Evolutionary conservation across 495 filamentous ascomycete genomes (phyloP), one percentile per base, ranked within the genome.

Genomic region (Parmelia sp.): DNA sequence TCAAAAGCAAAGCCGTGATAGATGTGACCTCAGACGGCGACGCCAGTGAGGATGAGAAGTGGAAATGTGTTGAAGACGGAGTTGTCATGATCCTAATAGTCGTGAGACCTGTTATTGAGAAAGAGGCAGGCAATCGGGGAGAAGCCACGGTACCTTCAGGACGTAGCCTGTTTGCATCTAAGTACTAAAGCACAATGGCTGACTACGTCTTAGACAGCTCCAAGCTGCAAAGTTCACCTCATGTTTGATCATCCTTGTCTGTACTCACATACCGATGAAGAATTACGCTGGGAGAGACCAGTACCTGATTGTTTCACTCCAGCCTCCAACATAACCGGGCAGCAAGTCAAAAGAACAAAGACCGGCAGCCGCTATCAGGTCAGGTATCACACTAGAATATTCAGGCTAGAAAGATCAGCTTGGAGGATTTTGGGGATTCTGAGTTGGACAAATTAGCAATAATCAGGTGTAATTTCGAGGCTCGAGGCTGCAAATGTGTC

Each of bases 241-340:
- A 49, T 23, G 10, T 47, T 33, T 42, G 29, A 49, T 12, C 49
- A 61, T 19, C 59, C 40, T n/a, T 49, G 59, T 40, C 40, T 61
- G 21, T 4, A 29, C 21, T 40, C 59, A 23, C 59, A 17, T 4
- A 25, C 15, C n/a, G 29, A 61, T 21, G 14, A 9, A 23, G 31
- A 29, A 36, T 64, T 27, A 55, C 35, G n/a, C 58, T 19, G 40
- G 45, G 21, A 58, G 61, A 33, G 64, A 65, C n/a, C 64, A 65
- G 25, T 25, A 57, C 29, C 64, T 57, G 4, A 45, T 65, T 44
- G 58, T 61, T 39, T 27, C 45, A 27, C n/a, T n/a, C n/a, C 61
- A 7, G 40, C 36, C 27, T 17, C 47, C 21, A 23, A 44, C 49
- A 15, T 66, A 15, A 29, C 37, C 42, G 55, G 42, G 11, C 25